Evolutionary conservation across 1,284 basidiomycete genomes (phyloP), one percentile per base, ranked within the genome.

Genomic region (Moniliophthora roreri): DNA sequence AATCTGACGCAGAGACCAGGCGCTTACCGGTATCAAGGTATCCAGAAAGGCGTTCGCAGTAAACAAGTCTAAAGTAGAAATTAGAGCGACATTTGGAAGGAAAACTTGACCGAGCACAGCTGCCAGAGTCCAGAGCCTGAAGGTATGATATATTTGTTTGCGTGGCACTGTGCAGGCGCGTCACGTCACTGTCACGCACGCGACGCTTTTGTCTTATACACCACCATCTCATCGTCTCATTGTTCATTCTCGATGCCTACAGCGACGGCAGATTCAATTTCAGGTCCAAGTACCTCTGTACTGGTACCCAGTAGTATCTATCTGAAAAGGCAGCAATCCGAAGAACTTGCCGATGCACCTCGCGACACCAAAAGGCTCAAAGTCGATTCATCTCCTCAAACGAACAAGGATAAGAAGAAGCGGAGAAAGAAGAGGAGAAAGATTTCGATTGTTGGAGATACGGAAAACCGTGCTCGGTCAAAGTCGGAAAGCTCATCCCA

Each of bases 381-480:
- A 48, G 32, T 57, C 18, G 58, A 57, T n/a, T 51, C 54, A 41
- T 54, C 55, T 10, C 36, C 62, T 4, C 67, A 62, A 37, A 57
- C 45, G 36, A 59, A 54, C 24, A 70, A 75, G 44, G 73, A 78
- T 52, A 70, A 71, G 54, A 74, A 69, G 59, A 76, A 69, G 50
- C 66, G 69, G 52, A 74, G 57, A 57, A 75, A 56, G 64, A 75
- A 60, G 59, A 77, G 64, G 56, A 72, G 66, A 62, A 76, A 75
- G 58, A 57, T 58, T 0, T 68, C 78, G 3, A 60, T 76, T 32
- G 71, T 76, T 20, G 50, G 55, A 11, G 53, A 60, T 41, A 16
- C 53, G 6, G 57, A 54, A 24, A 48, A 53, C 42, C 52, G 44
- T 15, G 47, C 47, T 18, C 20, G 40, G 28, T 56, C 60, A 4